Base-by-base conservation (phyloP, 2,329 filamentous ascomycete species). In the Periglandula ipomoeae region DNA sequence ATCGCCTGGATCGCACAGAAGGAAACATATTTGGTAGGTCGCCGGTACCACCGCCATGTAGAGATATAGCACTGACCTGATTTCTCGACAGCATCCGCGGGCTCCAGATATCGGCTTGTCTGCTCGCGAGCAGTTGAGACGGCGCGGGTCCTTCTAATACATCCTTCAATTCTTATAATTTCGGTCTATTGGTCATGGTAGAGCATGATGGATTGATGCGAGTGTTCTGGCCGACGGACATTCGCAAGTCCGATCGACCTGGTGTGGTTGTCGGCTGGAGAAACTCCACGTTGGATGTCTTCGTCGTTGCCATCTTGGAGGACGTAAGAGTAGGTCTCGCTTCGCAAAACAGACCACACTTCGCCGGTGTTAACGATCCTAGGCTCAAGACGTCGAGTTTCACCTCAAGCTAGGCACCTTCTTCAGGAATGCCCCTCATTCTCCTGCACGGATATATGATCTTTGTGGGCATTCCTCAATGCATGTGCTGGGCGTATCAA, bases 221-320 rank as follows among this genome's bases (percentile, higher is more conserved):
- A 74, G 84, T 98, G 72, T 97, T 98, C 73, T 98, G 93, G 93
- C 94, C 93, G 61, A 86, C 86, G 61, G 90, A 95, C 70, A 82
- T 88, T 61, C 76, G 79, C 48, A 78, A 75, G 66, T 86, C 84
- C 48, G 79, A 81, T 57, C 75, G 79, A 50, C 81, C 88, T 38
- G 93, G 91, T 40, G 87, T 96, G 52, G 82, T 98, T 55, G 87
- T 98, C 42, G 93, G 93, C 61, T 98, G 91, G 89, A 82, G 86
- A 60, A 98, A 98, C 67, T 96, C 91, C 34, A 84, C 85, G 43
- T 73, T 89, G 46, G 93, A 98, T 67, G 74, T 97, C 42, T 86
- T 97, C 60, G 90, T 97, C 34, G 82, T 97, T 44, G 84, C 89
- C 23, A 80, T 97, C 42, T 71, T 98, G 53, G 87, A 95, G 62